phyloP scores from a whole-genome alignment of 108 stramenopile genomes.

The Stephanodiscus triporus region DNA sequence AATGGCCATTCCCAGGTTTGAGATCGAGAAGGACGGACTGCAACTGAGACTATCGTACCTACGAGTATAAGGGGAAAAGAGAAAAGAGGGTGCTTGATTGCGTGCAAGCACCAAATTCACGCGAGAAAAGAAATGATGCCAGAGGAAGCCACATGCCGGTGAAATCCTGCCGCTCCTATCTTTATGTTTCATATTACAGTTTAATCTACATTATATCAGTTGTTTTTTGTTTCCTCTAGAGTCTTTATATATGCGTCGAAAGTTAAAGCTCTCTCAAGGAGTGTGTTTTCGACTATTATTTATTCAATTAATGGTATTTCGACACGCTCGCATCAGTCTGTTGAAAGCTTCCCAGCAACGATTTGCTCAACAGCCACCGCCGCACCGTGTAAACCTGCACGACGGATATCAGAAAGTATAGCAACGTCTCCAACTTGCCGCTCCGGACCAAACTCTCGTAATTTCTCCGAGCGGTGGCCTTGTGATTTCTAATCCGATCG shows the following conservation, averaged over 20 bases:
- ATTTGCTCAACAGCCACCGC: conserved; percentile 65
- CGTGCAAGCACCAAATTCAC: not conserved
- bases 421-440: conserved; percentile 69
- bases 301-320: not conserved
- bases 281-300: not conserved
- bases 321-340: too few species aligned
- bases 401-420: conserved; percentile 75
- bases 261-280: too few species aligned
- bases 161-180: not conserved
- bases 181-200: not conserved
- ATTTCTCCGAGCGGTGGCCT: conserved; percentile 63
- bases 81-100: not conserved
- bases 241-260: too few species aligned
- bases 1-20: conserved; percentile 12
- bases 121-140: not conserved
- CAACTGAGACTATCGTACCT: not conserved
- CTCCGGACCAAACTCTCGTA: conserved; percentile 75
- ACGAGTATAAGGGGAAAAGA: not conserved
- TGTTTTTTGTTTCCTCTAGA: not conserved
- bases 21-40: not conserved
- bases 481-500: conserved; percentile 57
- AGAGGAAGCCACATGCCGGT: not conserved
- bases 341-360: conserved; percentile 21
- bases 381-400: conserved; percentile 85
- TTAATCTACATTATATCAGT: not conserved